These are phyloP conservation scores for Pleurotus giganteus DNA, from an alignment of 768 basidiomycete genomes.

Conservation along the genomic window DNA sequence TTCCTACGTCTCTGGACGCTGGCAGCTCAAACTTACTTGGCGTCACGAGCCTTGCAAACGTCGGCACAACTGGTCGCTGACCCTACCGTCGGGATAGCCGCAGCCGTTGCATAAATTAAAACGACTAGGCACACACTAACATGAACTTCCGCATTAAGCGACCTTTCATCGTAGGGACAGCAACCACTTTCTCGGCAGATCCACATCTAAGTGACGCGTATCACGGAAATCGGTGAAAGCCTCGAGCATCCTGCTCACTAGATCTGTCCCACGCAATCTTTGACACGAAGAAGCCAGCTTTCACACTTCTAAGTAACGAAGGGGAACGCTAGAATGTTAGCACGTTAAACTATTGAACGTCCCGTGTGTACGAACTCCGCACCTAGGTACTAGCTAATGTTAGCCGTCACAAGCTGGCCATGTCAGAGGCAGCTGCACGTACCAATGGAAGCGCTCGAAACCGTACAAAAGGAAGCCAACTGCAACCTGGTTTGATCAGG, in stretches of 20 bases:
- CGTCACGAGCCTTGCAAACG: too few relatives aligned
- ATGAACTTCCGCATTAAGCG: background rate
- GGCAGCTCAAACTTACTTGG: too few relatives aligned
- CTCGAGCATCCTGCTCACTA: background rate
- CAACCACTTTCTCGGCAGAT: background rate
- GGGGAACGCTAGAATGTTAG: background rate
- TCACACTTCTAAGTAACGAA: background rate
- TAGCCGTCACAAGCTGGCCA: slow-evolving; percentile 4
- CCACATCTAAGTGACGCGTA: background rate
- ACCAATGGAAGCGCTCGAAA: slow-evolving; percentile 3
- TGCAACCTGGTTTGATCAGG: background rate
- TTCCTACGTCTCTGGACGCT: too few relatives aligned
- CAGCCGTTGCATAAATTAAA: too few relatives aligned
- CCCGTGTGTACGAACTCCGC: background rate
- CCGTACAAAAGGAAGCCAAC: background rate
- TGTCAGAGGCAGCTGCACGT: slow-evolving; percentile 1
- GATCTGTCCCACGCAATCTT: background rate
- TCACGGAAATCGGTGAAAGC: background rate
- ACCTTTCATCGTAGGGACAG: background rate
- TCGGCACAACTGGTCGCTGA: too few relatives aligned
- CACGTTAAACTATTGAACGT: background rate
- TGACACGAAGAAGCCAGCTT: background rate
- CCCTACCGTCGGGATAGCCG: too few relatives aligned
- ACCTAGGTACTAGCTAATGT: background rate
- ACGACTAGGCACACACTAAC: background rate